Percentiles rank a stretch among this genome's conserved stretches.
Evolutionary conservation across 805 yeast species (phyloP).

Genomic region (Ogataea corticis): DNA sequence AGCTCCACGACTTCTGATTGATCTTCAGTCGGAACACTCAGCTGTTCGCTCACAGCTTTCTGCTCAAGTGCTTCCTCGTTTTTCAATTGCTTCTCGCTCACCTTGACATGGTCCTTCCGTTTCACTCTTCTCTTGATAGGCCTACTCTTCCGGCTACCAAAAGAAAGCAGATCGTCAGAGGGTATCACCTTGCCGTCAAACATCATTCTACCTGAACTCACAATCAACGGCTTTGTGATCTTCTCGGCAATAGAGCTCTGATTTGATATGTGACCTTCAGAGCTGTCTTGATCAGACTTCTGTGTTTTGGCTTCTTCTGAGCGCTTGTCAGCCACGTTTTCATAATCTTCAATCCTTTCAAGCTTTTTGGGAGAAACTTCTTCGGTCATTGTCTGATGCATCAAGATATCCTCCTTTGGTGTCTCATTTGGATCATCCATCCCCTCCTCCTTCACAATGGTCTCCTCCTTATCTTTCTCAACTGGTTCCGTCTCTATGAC

Average conservation of each 20-base stretch:
- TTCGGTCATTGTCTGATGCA: constrained; percentile 1
- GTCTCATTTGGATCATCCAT: neutral
- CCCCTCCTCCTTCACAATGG: neutral
- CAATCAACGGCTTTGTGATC: neutral
- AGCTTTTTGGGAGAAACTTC: constrained; percentile 6
- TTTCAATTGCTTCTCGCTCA: constrained; percentile 1
- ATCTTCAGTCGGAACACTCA: too few species aligned
- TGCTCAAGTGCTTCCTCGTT: too few species aligned
- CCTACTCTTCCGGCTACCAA: constrained; percentile 7
- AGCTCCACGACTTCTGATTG: too few species aligned
- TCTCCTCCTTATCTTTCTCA: constrained; percentile 2
- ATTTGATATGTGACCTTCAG: too few species aligned
- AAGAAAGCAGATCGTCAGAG: constrained; percentile 24
- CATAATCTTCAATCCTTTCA: constrained; percentile 5
- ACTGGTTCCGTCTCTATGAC: neutral
- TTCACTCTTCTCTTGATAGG: constrained; percentile 3
- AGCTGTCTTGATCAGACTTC: too few species aligned
- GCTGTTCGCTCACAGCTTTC: too few species aligned
- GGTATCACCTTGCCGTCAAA: constrained; percentile 16
- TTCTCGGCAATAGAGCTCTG: too few species aligned
- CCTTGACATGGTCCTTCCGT: neutral
- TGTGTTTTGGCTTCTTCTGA: too few species aligned
- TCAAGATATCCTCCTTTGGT: neutral
- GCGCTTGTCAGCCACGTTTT: too few species aligned
- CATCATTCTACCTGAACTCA: neutral